Conservation (phyloP, 306 rosid genomes). For the Quercus dentata region DNA sequence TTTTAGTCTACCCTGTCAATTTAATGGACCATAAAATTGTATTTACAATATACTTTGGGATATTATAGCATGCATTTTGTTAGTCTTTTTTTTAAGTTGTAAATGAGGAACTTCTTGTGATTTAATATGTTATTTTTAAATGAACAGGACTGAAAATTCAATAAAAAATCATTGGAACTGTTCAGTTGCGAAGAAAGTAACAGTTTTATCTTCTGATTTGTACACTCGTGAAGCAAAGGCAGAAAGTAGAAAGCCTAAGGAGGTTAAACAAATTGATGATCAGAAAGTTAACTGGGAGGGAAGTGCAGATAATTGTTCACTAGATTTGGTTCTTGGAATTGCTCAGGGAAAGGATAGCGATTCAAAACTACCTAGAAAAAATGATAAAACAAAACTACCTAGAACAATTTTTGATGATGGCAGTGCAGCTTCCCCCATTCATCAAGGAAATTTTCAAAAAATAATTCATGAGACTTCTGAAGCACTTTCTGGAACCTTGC, state of each 20-base stretch:
- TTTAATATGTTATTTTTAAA: neutral
- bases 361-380: neutral
- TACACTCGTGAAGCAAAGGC: neutral
- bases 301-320: neutral
- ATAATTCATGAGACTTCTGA: neutral
- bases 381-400: neutral
- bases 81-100: neutral
- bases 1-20: neutral
- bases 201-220: neutral
- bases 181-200: conserved; percentile 28
- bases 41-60: neutral
- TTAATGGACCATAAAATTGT: neutral
- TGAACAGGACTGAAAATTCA: conserved; percentile 43
- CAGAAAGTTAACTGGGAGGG: neutral
- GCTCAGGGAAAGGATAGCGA: neutral
- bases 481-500: neutral
- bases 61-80: neutral
- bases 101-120: neutral
- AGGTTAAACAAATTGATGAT: neutral
- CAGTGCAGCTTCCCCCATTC: neutral
- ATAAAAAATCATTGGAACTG: conserved; percentile 51
- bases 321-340: conserved; percentile 10
- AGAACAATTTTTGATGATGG: neutral
- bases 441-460: neutral
- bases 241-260: neutral